Evolutionary conservation across 805 yeast genomes (phyloP).

Genomic region (Ogataea paraovalis): DNA sequence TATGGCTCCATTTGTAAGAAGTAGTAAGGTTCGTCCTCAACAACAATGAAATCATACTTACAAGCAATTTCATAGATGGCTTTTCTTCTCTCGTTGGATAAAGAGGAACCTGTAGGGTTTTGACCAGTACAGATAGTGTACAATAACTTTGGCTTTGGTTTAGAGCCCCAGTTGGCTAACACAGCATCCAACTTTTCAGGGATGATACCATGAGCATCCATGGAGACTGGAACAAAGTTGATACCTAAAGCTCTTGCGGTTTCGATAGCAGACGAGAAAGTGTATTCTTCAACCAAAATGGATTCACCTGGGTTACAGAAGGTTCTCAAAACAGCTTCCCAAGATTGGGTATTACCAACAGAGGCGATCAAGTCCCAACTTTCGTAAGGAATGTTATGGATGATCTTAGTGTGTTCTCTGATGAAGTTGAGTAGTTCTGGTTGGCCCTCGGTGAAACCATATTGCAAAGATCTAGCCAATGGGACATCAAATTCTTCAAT

Average conservation of each 20-base stretch:
- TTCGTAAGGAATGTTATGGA: constrained; percentile 48
- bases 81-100: constrained; percentile 71
- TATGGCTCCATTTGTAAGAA: constrained; percentile 90
- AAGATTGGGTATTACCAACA: constrained; percentile 87
- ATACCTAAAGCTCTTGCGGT: constrained; percentile 61
- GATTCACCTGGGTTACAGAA: constrained; percentile 57
- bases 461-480: constrained; percentile 80
- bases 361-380: constrained; percentile 75
- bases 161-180: constrained; percentile 57
- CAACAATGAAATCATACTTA: constrained; percentile 78
- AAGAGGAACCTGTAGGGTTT: constrained; percentile 93
- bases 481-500: constrained; percentile 58
- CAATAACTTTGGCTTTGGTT: constrained; percentile 73
- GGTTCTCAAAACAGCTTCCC: constrained; percentile 78
- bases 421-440: constrained; percentile 64
- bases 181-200: constrained; percentile 52
- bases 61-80: constrained; percentile 73
- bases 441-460: constrained; percentile 83
- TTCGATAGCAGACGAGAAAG: constrained; percentile 72
- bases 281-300: constrained; percentile 72
- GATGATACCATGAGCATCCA: constrained; percentile 63
- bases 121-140: constrained; percentile 96
- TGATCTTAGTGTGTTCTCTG: constrained; percentile 65
- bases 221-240: constrained; percentile 57
- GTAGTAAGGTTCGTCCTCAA: constrained; percentile 98